Conservation (phyloP, 495 filamentous ascomycete genomes). For the Astrocystis sublimbata region DNA sequence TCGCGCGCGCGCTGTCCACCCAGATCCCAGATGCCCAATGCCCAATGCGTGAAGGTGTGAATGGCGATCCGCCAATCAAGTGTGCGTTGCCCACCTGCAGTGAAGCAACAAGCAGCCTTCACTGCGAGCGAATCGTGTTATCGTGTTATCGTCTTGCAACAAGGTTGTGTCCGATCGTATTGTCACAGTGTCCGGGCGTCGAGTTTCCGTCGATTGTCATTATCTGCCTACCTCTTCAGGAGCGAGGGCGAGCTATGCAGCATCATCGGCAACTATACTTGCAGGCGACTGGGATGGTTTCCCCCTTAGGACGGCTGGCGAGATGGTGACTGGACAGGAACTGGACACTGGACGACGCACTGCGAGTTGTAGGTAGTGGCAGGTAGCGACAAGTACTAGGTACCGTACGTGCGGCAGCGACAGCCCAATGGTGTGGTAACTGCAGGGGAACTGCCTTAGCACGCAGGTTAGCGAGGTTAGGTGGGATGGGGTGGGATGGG, state of each 20-base stretch:
- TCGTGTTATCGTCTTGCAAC: too few species aligned
- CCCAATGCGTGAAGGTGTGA: constrained; percentile 7
- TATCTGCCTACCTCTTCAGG: constrained; percentile 11
- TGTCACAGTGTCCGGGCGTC: constrained; percentile 6
- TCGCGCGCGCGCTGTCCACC: background rate
- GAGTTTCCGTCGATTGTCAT: constrained; percentile 1
- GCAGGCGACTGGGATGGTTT: background rate
- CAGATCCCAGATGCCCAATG: too few species aligned
- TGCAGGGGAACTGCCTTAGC: background rate
- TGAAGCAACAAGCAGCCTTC: background rate
- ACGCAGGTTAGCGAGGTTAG: too few species aligned
- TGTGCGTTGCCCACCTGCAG: background rate
- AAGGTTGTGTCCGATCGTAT: too few species aligned
- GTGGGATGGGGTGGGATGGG: too few species aligned
- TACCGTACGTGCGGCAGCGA: background rate
- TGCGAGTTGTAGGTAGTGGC: too few species aligned
- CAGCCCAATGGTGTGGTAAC: too few species aligned
- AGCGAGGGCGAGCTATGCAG: constrained; percentile 6
- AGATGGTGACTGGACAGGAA: background rate
- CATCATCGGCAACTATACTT: constrained; percentile 9
- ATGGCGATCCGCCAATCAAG: constrained; percentile 10
- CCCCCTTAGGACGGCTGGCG: background rate
- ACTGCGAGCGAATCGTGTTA: constrained; percentile 3
- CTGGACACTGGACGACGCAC: background rate
- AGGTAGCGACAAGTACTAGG: too few species aligned